These are phyloP conservation scores for Brassica nigra DNA, from an alignment of 345 rosid genomes.

Conservation along the genomic window DNA sequence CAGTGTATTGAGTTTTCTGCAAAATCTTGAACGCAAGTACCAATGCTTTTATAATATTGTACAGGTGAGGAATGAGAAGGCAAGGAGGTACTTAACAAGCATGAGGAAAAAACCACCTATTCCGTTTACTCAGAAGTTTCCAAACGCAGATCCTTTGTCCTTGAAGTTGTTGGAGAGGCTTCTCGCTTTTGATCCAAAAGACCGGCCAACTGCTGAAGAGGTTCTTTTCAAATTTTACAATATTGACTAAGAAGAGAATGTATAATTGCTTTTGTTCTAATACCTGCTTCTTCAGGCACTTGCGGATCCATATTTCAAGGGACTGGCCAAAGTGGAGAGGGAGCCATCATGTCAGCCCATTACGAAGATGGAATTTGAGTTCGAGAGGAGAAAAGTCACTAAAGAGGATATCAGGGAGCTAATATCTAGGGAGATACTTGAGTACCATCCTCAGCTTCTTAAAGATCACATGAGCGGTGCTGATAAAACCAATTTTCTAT, in stretches of 20 bases:
- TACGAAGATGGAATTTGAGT: conserved; percentile 95
- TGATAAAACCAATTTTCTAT: conserved; percentile 86
- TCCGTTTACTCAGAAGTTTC: conserved; percentile 72
- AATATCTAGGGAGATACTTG: conserved; percentile 81
- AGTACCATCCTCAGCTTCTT: conserved; percentile 92
- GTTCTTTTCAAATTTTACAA: conserved; percentile 39
- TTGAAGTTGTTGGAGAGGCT: conserved; percentile 68
- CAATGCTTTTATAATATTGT: conserved; percentile 7
- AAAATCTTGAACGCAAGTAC: conserved; percentile 7
- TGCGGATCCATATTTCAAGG: conserved; percentile 89
- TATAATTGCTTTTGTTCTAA: not conserved
- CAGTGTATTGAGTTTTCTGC: not conserved
- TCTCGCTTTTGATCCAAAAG: conserved; percentile 94
- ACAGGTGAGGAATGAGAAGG: conserved; percentile 93
- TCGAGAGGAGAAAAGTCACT: conserved; percentile 88
- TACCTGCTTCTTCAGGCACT: conserved; percentile 58
- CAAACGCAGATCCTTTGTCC: conserved; percentile 82
- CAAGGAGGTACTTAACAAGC: conserved; percentile 87
- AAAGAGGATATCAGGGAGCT: conserved; percentile 89
- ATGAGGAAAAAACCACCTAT: conserved; percentile 91
- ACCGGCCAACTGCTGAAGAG: conserved; percentile 91
- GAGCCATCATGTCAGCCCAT: conserved; percentile 96
- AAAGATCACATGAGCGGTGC: conserved; percentile 84
- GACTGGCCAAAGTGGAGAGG: conserved; percentile 85
- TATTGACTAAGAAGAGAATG: not conserved